Evolutionary conservation across 768 basidiomycete genomes (phyloP), one percentile per base, ranked within the genome.

Genomic region (Suillus ampliporus): DNA sequence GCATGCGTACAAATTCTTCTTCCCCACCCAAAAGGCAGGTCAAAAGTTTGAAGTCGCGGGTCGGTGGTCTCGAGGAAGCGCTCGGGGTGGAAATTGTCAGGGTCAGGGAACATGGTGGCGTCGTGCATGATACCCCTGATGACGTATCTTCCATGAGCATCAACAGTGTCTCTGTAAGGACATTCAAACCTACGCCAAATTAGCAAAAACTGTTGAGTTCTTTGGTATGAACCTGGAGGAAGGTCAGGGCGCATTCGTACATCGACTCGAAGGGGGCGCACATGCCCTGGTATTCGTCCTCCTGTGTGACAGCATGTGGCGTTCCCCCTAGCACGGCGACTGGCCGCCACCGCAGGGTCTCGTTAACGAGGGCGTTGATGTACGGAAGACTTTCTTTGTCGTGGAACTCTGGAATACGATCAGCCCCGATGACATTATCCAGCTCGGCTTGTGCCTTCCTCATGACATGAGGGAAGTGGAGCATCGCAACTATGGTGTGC

Each of bases 401-500:
- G 3, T 43, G 53, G 19, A 69, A 68, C 3, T 54, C 61, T 5
- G 69, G 67, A 9, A 71, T 21, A 14, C 72, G 62, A 5, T 65
- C 60, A 1, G 28, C 40, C 21, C 75, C 76, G 11, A 72, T 50
- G 17, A 71, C 64, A 6, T 61, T 50, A 34, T 76, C 70, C 6
- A 77, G 52, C 57, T 75, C 68, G 2, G n/a, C 63, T 37, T 70
- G 66, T 0, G 70, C 75, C 37, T 65, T 65, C 40, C 59, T 59
- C 59, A 73, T 73, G 4, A 68, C 68, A 23, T 73, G 62, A 1
- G 74, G 75, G 53, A 73, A 64, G 5, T 63, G 50, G 9, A 67
- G 65, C 71, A 75, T 72, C 6, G 66, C 70, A 26, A 73, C 43
- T 34, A 75, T 52, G 65, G 10, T 56, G 1, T 4, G 9, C 26